Evolutionary conservation across 345 rosid species (phyloP).

Genomic region (Clausena lansium): DNA sequence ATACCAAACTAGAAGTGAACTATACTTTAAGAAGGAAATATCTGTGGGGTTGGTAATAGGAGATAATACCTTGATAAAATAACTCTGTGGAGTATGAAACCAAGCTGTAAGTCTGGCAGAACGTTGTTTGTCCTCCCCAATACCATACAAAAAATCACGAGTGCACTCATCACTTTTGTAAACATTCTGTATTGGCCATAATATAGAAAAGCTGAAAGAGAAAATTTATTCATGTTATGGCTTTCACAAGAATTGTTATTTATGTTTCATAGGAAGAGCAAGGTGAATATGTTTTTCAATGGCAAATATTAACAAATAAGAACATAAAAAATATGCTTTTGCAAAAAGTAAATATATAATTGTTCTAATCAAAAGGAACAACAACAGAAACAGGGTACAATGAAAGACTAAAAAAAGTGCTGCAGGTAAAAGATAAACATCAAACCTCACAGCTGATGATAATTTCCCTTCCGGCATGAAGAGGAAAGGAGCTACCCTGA

Average conservation of each 20-base stretch:
- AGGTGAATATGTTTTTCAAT: neutral
- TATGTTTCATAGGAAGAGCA: neutral
- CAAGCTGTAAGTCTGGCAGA: slow-evolving; percentile 93
- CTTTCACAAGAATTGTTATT: slow-evolving; percentile 1
- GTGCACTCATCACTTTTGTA: slow-evolving; percentile 74
- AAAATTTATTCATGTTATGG: slow-evolving; percentile 7
- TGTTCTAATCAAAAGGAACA: neutral
- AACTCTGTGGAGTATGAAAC: slow-evolving; percentile 79
- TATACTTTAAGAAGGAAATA: slow-evolving; percentile 13
- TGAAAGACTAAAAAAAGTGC: neutral
- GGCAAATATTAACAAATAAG: neutral
- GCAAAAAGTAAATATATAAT: neutral
- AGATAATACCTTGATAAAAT: slow-evolving; percentile 63
- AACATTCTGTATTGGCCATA: slow-evolving; percentile 71
- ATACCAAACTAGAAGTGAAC: slow-evolving; percentile 12
- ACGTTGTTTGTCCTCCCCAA: slow-evolving; percentile 91
- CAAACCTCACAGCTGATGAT: slow-evolving; percentile 85
- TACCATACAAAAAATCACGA: slow-evolving; percentile 80
- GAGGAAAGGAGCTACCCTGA: slow-evolving; percentile 89
- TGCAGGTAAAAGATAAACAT: neutral
- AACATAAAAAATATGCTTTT: neutral
- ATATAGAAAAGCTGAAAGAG: slow-evolving; percentile 66
- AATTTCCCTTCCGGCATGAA: slow-evolving; percentile 84
- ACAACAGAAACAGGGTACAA: neutral
- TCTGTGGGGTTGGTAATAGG: neutral